Percentiles rank a stretch among this genome's conserved stretches.
Evolutionary conservation across 345 rosid genomes (phyloP).

Genomic region (Lumnitzera racemosa): DNA sequence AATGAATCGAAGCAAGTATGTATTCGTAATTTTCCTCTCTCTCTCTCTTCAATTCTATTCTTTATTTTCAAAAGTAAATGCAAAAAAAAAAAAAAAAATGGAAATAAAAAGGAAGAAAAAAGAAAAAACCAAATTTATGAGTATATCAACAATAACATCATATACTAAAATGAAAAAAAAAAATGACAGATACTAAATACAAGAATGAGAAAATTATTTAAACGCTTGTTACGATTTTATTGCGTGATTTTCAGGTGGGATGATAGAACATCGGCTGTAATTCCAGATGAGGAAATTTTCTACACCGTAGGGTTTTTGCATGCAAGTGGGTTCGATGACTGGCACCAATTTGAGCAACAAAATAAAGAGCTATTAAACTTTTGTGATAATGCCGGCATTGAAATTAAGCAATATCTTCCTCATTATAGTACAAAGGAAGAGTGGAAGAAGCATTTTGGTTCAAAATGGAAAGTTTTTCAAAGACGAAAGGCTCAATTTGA

Average conservation of each 20-base stretch:
- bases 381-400: constrained; percentile 48
- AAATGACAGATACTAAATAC: too few species aligned
- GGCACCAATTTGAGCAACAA: constrained; percentile 46
- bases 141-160: too few species aligned
- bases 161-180: too few species aligned
- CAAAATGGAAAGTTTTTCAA: constrained; percentile 60
- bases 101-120: too few species aligned
- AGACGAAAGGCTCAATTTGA: constrained; percentile 60
- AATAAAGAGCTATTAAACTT: constrained; percentile 45
- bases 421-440: constrained; percentile 32
- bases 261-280: constrained; percentile 51
- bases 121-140: too few species aligned
- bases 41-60: neutral
- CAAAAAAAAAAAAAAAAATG: too few species aligned
- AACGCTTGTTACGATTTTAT: too few species aligned
- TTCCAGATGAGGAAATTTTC: constrained; percentile 72
- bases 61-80: neutral
- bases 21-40: neutral
- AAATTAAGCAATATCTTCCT: constrained; percentile 66
- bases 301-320: constrained; percentile 76
- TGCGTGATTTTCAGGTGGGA: constrained; percentile 58
- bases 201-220: too few species aligned
- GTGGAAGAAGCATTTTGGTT: constrained; percentile 70
- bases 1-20: constrained; percentile 69
- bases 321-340: constrained; percentile 50